Evolutionary conservation across 768 basidiomycete genomes (phyloP).

Genomic region (Hypsizygus marmoreus): DNA sequence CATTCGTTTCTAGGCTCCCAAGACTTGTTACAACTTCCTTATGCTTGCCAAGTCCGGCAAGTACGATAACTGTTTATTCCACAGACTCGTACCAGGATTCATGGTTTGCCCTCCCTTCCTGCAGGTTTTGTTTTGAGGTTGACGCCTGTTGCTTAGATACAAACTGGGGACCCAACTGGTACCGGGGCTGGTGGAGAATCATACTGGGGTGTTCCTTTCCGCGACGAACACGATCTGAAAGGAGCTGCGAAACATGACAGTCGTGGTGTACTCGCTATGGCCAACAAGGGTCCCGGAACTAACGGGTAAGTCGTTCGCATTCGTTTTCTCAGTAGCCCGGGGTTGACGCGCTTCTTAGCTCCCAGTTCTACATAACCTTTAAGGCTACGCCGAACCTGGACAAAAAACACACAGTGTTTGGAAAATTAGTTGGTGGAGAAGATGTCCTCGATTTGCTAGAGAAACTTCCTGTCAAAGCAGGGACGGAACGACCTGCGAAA

Average conservation of each 20-base stretch:
- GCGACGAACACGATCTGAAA: constrained; percentile 90
- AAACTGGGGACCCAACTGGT: constrained; percentile 97
- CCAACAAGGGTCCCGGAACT: constrained; percentile 89
- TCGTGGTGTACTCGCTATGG: constrained; percentile 90
- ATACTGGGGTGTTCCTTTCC: constrained; percentile 94
- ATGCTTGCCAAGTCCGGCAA: constrained; percentile 90
- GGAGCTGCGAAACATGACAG: constrained; percentile 86
- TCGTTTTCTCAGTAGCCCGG: neutral
- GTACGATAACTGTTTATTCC: constrained; percentile 89
- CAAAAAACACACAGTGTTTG: constrained; percentile 95
- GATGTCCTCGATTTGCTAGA: constrained; percentile 87
- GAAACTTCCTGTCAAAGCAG: constrained; percentile 75
- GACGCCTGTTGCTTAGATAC: constrained; percentile 59
- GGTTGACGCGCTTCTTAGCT: constrained; percentile 42
- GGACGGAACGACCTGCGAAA: constrained; percentile 86
- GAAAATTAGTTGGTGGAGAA: constrained; percentile 94
- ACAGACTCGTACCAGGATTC: constrained; percentile 91
- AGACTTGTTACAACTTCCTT: constrained; percentile 98
- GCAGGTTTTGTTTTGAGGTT: constrained; percentile 1
- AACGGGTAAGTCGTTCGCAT: constrained; percentile 60
- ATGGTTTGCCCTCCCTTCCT: constrained; percentile 59
- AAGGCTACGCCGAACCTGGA: constrained; percentile 81
- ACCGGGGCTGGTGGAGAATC: constrained; percentile 93
- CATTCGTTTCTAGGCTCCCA: constrained; percentile 71
- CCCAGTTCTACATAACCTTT: constrained; percentile 95